Percentiles rank a stretch among this genome's conserved stretches.
Evolutionary conservation across 768 basidiomycete species (phyloP).

Genomic region (Tricholoma matsutake): DNA sequence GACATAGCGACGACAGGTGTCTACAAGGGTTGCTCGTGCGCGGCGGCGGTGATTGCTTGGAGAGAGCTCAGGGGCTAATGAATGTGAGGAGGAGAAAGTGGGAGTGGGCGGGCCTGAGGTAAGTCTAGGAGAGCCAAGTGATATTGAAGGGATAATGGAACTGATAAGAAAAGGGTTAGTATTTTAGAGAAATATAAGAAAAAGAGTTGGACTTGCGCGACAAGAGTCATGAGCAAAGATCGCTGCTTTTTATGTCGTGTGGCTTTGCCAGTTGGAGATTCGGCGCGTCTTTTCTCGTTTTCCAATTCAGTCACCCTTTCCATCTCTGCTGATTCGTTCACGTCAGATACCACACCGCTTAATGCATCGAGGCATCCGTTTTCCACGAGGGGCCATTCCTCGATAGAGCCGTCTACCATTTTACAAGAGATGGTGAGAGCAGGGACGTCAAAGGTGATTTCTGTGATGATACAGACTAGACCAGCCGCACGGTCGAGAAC

Average conservation of each 20-base stretch:
- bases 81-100: constrained; percentile 25
- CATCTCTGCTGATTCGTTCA: constrained; percentile 44
- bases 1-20: constrained; percentile 62
- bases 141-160: constrained; percentile 27
- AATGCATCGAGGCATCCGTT: constrained; percentile 42
- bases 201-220: constrained; percentile 42
- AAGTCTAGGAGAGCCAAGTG: constrained; percentile 27
- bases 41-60: constrained; percentile 31
- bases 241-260: constrained; percentile 65
- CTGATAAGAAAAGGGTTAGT: constrained; percentile 14
- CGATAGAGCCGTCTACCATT: constrained; percentile 54
- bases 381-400: constrained; percentile 45
- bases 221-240: constrained; percentile 67
- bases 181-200: constrained; percentile 11
- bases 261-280: constrained; percentile 29
- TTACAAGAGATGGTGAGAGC: constrained; percentile 43
- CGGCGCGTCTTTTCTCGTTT: constrained; percentile 21
- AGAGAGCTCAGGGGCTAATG: constrained; percentile 30
- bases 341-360: constrained; percentile 48
- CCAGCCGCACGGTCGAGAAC: constrained; percentile 60
- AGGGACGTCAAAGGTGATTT: constrained; percentile 62
- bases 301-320: constrained; percentile 34
- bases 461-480: constrained; percentile 49
- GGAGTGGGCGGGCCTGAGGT: constrained; percentile 30
- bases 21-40: constrained; percentile 66